A percentile compares a stretch with the other conserved stretches of the same genome.
Evolutionary conservation across 1,284 basidiomycete species (phyloP).

Genomic region (Papiliotrema flavescens): DNA sequence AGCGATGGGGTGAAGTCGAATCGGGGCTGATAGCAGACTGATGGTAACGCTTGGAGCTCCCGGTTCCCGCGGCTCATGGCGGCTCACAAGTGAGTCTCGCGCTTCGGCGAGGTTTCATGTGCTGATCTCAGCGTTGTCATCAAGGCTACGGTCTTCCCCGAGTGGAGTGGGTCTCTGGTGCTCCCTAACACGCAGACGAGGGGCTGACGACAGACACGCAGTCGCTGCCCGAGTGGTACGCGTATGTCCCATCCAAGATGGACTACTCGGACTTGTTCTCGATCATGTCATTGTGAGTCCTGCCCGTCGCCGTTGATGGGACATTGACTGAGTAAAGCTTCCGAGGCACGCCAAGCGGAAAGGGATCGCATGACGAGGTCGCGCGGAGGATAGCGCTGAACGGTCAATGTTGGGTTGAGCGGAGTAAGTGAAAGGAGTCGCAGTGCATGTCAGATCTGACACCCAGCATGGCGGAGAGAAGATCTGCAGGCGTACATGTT

Average conservation of each 20-base stretch:
- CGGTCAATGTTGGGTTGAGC: conserved; percentile 51
- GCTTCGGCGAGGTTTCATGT: neutral
- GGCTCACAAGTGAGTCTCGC: conserved; percentile 37
- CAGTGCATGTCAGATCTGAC: neutral
- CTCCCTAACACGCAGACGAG: neutral
- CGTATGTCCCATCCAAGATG: conserved; percentile 50
- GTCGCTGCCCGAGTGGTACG: conserved; percentile 49
- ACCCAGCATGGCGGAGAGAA: conserved; percentile 42
- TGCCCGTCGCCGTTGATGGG: neutral
- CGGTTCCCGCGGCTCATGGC: conserved; percentile 50
- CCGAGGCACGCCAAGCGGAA: conserved; percentile 44
- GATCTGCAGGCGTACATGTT: conserved; percentile 50
- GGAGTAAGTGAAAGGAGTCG: conserved; percentile 30
- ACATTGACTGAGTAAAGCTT: conserved; percentile 26
- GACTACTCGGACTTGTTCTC: conserved; percentile 51
- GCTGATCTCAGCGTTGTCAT: conserved; percentile 41
- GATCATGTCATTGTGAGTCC: conserved; percentile 47
- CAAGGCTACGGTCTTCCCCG: conserved; percentile 50
- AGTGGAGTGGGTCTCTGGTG: conserved; percentile 46
- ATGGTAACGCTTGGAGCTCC: conserved; percentile 50
- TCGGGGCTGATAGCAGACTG: conserved; percentile 25
- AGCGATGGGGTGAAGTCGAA: neutral
- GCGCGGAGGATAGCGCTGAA: conserved; percentile 49
- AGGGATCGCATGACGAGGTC: conserved; percentile 49
- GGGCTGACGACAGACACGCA: conserved; percentile 33